Evolutionary conservation across 2,329 filamentous ascomycete genomes (phyloP), one percentile per base, ranked within the genome.

Genomic region (Monosporascus sp.): DNA sequence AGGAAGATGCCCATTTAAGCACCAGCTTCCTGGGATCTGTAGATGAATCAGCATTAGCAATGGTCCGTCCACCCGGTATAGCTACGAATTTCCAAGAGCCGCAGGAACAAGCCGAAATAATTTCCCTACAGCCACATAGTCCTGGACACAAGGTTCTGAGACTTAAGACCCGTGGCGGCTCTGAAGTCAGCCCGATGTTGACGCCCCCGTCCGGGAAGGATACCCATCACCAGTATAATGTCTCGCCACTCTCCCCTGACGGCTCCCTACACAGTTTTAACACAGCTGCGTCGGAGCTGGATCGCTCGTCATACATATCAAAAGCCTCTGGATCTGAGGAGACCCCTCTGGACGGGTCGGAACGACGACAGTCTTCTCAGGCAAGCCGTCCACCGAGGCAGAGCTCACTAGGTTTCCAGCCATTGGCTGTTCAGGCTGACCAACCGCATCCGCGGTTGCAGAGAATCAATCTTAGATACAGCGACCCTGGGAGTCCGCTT

Each of bases 401-500:
- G 7, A 50, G 47, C 11, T 52, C 58, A 50, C 17, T 4, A 54
- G 54, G 41, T 28, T 47, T 2, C 18, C 53, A 8, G n/a, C 50
- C 5, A 50, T 41, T 14, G 28, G 5, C 18, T 17, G 20, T 31
- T 40, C 52, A 35, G 26, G 31, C 47, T 8, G 31, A 28, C 1
- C 45, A 24, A 1, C 52, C 48, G n/a, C 52, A 53, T 7, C 44
- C 46, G 2, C 58, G 57, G 17, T 14, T 55, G 7, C 50, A 55
- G 17, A 60, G 58, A 37, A 56, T 52, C 45, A 58, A 52, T 37
- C 44, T 52, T 51, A 60, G 61, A 4, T 56, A 65, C 38, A 66
- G 64, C 49, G 63, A 66, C 49, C 63, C 63, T 1, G 62, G 61
- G 0, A 63, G 59, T 37, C 61, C 62, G 2, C 49, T 54, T 38